Conservation (phyloP, 805 yeast genomes). For the Sungouiozyma ichnusensis region DNA sequence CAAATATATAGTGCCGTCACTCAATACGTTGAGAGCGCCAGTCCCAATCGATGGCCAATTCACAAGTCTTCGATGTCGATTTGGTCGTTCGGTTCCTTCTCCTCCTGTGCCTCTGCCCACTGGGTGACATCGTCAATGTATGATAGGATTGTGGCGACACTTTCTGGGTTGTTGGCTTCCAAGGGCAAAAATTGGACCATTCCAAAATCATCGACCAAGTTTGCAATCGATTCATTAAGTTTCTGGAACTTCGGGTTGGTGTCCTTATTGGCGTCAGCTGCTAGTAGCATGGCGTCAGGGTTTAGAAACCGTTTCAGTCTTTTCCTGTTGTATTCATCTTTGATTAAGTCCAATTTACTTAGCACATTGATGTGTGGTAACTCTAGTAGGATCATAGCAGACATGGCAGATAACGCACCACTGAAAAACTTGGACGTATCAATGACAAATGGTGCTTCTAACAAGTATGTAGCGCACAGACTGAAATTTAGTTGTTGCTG, state of each 20-base stretch:
- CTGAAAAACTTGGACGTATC: constrained; percentile 89
- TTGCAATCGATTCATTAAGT: constrained; percentile 74
- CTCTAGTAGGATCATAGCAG: constrained; percentile 92
- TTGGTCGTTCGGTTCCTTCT: constrained; percentile 86
- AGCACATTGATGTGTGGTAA: constrained; percentile 88
- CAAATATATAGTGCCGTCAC: neutral
- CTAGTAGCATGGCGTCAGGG: constrained; percentile 79
- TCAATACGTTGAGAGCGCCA: neutral
- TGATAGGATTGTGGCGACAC: constrained; percentile 73
- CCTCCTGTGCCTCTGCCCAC: constrained; percentile 95
- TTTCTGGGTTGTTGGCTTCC: constrained; percentile 64
- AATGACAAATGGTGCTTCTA: constrained; percentile 89
- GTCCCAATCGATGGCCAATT: neutral
- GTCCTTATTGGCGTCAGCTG: constrained; percentile 35
- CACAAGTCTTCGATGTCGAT: constrained; percentile 44
- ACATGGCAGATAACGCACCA: constrained; percentile 95
- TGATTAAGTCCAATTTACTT: constrained; percentile 77
- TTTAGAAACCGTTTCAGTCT: constrained; percentile 75
- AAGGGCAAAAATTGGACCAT: constrained; percentile 96
- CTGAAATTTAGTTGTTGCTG: constrained; percentile 71
- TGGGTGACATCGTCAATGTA: constrained; percentile 95
- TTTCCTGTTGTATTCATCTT: constrained; percentile 64
- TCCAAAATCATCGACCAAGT: constrained; percentile 91
- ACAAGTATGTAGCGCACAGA: constrained; percentile 81
- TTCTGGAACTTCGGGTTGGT: constrained; percentile 52